Evolutionary conservation across 2,329 filamentous ascomycete species (phyloP), one percentile per base, ranked within the genome.

Genomic region (Penicillium freii): DNA sequence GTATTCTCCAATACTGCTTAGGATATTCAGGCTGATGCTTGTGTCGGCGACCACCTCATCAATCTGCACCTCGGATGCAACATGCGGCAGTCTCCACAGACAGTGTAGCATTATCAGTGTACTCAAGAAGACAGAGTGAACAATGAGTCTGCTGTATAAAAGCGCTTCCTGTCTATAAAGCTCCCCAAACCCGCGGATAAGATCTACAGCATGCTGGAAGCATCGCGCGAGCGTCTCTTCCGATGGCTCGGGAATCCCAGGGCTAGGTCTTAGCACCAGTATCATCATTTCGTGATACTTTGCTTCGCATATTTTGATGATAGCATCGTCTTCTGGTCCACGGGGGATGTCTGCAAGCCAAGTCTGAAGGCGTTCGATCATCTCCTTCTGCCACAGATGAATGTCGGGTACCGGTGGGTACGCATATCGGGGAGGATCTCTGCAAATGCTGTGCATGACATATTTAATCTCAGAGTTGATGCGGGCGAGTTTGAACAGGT

Each of bases 381-480:
- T 77, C 8, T 72, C 73, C 1, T 60, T 66, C 51, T 83, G 80
- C 81, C 82, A 84, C 1, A 69, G 63, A 17, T 73, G 62, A 4
- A 82, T 75, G 44, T 81, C 74, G 8, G 73, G 69, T 1, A 81
- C 70, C 1, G 74, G 70, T 0, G 81, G 81, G 39, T 79, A 81
- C 0, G 81, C 78, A 51, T 83, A 83, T 7, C 68, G 67, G 0
- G 81, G 81, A 0, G 75, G 71, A 5, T 77, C 73, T 25, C 77
- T 73, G n/a, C 76, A 75, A 51, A 84, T 76, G 51, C 81, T 83
- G 53, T 84, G 81, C 36, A 81, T 77, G 3, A 84, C 73, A 47
- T 83, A 83, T 67, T 84, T 84, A n/a, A 84, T 82, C 62, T 84
- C 82, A 0, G 82, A 84, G 55, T 83, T 84, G 6, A 83, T 70